Evolutionary conservation across 768 basidiomycete species (phyloP), one percentile per base, ranked within the genome.

Genomic region (Boletus pseudopeckii): DNA sequence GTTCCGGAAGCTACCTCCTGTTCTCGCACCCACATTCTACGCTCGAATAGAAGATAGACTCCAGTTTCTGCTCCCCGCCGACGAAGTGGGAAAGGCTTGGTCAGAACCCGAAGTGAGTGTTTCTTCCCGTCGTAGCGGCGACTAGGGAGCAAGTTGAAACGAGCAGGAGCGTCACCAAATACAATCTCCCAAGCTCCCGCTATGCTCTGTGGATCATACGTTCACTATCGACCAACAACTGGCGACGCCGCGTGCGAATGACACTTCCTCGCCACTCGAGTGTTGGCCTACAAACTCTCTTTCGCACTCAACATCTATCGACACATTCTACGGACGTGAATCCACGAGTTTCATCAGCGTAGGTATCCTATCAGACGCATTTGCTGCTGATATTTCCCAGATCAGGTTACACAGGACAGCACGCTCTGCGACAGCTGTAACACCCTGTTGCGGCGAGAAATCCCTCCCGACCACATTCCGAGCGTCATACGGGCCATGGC

Each of bases 401-500:
- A 55, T 17, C 5, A 44, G 30, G 13, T 22, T 28, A 42, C 24
- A 36, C 52, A 59, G 65, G 54, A 59, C 14, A 52, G 28, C 9
- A 55, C 50, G 20, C 57, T 58, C 32, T 64, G 59, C 48, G 48
- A 54, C 32, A 46, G 22, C 33, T 64, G 59, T 20, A 38, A 48
- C 41, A 50, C 28, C 10, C n/a, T 64, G 26, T 37, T 66, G 18
- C 46, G 42, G 6, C 32, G 17, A 40, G 56, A 65, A 43, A 58
- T 61, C 22, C 62, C 62, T 13, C 24, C 55, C 5, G 61, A 61
- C 11, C 54, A 64, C 15, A 56, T 64, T n/a, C 64, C 62, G 24
- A 57, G 55, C 39, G 58, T 64, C 48, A 52, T 66, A 52, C 62
- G 62, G 15, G 62, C 64, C 15, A 18, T 65, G 4, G 28, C 55